Percentiles rank a stretch among this genome's conserved stretches.
Conservation (phyloP, 345 rosid genomes). For the Camelina sativa region DNA sequence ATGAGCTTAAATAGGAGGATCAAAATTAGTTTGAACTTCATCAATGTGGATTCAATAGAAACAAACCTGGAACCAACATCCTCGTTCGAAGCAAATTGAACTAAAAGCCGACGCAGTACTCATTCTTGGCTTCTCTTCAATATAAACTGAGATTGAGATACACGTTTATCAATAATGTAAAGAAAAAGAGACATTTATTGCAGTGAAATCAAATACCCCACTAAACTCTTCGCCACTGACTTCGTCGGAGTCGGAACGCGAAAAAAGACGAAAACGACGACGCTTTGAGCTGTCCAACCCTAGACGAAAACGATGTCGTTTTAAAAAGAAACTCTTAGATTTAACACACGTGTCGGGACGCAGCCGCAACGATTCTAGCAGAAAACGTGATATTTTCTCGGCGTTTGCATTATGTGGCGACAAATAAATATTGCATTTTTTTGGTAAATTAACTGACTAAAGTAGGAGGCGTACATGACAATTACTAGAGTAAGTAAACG, state of each 20-base stretch:
- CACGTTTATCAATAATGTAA: too few relatives aligned
- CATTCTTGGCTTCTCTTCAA: constrained; percentile 27
- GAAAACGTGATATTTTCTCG: background rate
- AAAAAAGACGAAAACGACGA: background rate
- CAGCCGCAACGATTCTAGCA: too few relatives aligned
- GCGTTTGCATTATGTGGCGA: background rate
- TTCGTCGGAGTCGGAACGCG: background rate
- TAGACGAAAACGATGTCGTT: background rate
- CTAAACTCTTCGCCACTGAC: background rate
- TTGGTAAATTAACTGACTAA: background rate
- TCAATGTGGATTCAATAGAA: background rate
- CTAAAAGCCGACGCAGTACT: constrained; percentile 32
- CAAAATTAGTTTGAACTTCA: background rate
- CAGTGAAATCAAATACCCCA: background rate
- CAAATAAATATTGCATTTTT: background rate
- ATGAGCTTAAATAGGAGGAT: background rate
- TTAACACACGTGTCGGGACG: background rate
- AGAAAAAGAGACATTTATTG: background rate
- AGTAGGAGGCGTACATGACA: background rate
- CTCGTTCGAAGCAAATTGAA: constrained; percentile 38
- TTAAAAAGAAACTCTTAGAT: background rate
- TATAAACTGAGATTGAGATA: background rate
- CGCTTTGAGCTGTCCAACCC: background rate
- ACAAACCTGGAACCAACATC: constrained; percentile 41
- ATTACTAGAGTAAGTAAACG: background rate